phyloP scores from a whole-genome alignment of 495 filamentous ascomycete species.

The Aspergillus incahuasiensis region DNA sequence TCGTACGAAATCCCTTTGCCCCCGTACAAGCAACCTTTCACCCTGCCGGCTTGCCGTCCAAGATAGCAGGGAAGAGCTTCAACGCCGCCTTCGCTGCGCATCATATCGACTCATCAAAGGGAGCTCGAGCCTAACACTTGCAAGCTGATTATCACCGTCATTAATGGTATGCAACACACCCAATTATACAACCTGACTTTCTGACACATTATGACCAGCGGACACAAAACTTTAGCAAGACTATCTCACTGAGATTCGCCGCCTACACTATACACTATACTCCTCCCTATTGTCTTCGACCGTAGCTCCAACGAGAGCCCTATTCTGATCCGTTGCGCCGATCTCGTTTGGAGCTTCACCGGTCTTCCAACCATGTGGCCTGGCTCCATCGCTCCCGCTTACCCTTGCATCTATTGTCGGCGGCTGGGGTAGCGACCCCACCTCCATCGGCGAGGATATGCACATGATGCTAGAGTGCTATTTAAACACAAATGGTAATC shows the following conservation, averaged over 20 bases:
- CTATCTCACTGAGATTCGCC: constrained; percentile 59
- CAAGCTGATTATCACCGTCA: constrained; percentile 63
- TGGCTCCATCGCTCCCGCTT: constrained; percentile 56
- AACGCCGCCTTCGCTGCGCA: constrained; percentile 63
- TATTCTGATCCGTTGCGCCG: constrained; percentile 61
- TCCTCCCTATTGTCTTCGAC: constrained; percentile 66
- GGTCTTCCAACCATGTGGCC: constrained; percentile 62
- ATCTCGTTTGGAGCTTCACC: constrained; percentile 61
- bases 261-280: constrained; percentile 59
- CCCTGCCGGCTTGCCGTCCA: constrained; percentile 54
- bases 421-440: constrained; percentile 62
- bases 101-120: constrained; percentile 47
- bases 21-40: constrained; percentile 58
- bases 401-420: constrained; percentile 57
- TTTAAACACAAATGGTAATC: constrained; percentile 60
- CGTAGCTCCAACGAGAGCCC: constrained; percentile 64
- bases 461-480: constrained; percentile 73
- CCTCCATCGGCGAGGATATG: constrained; percentile 67
- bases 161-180: constrained; percentile 52
- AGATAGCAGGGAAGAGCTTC: constrained; percentile 64
- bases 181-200: no score
- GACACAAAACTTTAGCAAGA: constrained; percentile 63
- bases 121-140: constrained; percentile 40
- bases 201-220: constrained; percentile 39
- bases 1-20: constrained; percentile 55